Evolutionary conservation across 306 rosid species (phyloP), one percentile per base, ranked within the genome.

Genomic region (Corylus avellana): DNA sequence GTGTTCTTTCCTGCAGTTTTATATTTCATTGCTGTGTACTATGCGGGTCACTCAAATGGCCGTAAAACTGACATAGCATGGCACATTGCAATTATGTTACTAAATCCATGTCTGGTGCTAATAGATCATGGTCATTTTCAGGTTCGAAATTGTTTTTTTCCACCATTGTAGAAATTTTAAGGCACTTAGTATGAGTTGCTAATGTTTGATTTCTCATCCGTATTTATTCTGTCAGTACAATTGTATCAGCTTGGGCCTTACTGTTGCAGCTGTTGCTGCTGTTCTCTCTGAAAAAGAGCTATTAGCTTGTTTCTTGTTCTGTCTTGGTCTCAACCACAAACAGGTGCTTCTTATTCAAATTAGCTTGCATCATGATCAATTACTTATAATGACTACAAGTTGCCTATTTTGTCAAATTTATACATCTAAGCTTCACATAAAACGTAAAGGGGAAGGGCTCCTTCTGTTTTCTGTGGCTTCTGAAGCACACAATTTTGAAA

Each of bases 111-210:
- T 75, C 82, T 90, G 82, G 89, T 94, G 79, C 77, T 94, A 77
- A 94, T 90, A 49, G 97, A 94, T 79, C 97, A 92, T 35, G 97
- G 97, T 25, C 98, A 94, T 77, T 94, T 94, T 85, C 97, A 94
- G 98, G 97, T 94, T 83, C 64, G 39, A 27, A 35, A 74, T 48
- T 69, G 51, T 55, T 61, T 44, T 72, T 50, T 63, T 17, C 4
- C 51, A 37, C 25, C 7, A 1, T 10, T 9, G 12, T 44, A 42
- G 42, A 77, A 48, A 32, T 73, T 59, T 10, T 14, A 16, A 20
- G 12, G 67, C 11, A 70, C 39, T 73, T 42, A 27, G 70, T 61
- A 12, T 0, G 7, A 48, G 70, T 25, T 72, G 17, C 49, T 32
- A 44, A 50, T 61, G 22, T 55, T 80, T 66, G 8, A 29, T 27